phyloP scores from a whole-genome alignment of 257 asterid genomes.

The Nemophila menziesii region DNA sequence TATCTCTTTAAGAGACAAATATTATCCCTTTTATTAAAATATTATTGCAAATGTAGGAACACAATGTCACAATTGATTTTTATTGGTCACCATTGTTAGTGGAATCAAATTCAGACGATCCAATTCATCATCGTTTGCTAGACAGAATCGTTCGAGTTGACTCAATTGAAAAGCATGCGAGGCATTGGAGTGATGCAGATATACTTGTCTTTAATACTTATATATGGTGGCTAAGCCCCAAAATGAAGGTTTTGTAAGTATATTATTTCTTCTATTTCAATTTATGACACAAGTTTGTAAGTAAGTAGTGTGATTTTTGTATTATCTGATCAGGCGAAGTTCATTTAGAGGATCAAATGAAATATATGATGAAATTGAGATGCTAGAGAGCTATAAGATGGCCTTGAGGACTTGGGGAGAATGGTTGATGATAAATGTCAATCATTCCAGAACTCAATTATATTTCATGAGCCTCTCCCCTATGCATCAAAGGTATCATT shows the following conservation, averaged over 20 bases:
- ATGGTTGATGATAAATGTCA: conserved; percentile 77
- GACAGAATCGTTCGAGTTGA: conserved; percentile 67
- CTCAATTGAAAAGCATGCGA: conserved; percentile 60
- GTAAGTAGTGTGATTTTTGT: no score
- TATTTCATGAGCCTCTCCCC: conserved; percentile 86
- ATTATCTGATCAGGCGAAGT: conserved; percentile 48
- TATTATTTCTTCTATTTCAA: no score
- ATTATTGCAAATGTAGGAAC: conserved; percentile 29
- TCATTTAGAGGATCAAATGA: conserved; percentile 51
- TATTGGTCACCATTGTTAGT: conserved; percentile 88
- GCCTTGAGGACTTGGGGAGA: conserved; percentile 79
- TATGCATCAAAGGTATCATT: conserved; percentile 62
- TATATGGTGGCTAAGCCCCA: conserved; percentile 82
- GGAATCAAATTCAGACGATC: conserved; percentile 86
- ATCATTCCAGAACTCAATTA: conserved; percentile 49
- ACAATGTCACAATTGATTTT: conserved; percentile 67
- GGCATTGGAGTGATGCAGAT: conserved; percentile 67
- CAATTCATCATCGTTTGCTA: conserved; percentile 54
- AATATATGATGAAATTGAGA: conserved; percentile 49
- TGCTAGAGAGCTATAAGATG: conserved; percentile 81
- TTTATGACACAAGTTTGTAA: no score
- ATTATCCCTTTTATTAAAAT: no score
- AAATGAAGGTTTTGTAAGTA: conserved; percentile 60
- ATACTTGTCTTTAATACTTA: conserved; percentile 61
- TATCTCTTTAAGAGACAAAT: not conserved